A percentile compares a stretch with the other conserved stretches of the same genome.
Conservation (phyloP, 371 early-diverging fungal species). For the Fennellomyces sp. region DNA sequence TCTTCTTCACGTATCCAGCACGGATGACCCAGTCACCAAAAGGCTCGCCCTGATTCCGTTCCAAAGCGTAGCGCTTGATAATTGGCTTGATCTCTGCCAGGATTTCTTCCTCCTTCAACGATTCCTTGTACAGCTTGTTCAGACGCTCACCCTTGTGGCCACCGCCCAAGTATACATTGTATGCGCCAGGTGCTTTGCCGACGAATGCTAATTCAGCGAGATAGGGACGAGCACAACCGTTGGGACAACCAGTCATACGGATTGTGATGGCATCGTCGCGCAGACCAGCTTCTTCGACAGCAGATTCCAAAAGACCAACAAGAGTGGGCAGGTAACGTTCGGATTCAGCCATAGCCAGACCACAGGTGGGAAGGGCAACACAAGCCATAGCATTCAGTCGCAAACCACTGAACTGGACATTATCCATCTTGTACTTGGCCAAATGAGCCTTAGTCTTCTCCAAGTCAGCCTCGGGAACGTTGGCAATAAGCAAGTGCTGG, state of each 20-base stretch:
- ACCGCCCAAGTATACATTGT: constrained; percentile 95
- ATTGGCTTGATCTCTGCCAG: constrained; percentile 74
- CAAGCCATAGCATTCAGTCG: constrained; percentile 93
- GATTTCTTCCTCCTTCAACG: constrained; percentile 86
- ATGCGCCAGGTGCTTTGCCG: constrained; percentile 93
- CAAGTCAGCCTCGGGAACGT: constrained; percentile 74
- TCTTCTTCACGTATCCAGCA: constrained; percentile 83
- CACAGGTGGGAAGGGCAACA: constrained; percentile 93
- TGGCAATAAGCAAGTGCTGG: constrained; percentile 85
- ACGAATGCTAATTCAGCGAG: constrained; percentile 93
- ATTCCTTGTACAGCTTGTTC: constrained; percentile 89
- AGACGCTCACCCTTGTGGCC: constrained; percentile 85
- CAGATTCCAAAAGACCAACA: constrained; percentile 74
- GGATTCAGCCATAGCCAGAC: constrained; percentile 94
- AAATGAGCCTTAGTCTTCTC: constrained; percentile 72
- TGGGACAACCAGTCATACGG: constrained; percentile 97
- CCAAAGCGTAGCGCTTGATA: constrained; percentile 78
- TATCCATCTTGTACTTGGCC: constrained; percentile 80
- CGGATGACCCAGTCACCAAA: constrained; percentile 96
- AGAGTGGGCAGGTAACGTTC: constrained; percentile 92
- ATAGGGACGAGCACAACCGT: constrained; percentile 94
- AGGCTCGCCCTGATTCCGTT: constrained; percentile 74
- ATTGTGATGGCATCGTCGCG: constrained; percentile 88
- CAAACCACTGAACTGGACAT: constrained; percentile 76
- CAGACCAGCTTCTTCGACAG: constrained; percentile 81